Base-by-base conservation (phyloP, 257 asterid genomes). In the Capsicum rhomboideum region DNA sequence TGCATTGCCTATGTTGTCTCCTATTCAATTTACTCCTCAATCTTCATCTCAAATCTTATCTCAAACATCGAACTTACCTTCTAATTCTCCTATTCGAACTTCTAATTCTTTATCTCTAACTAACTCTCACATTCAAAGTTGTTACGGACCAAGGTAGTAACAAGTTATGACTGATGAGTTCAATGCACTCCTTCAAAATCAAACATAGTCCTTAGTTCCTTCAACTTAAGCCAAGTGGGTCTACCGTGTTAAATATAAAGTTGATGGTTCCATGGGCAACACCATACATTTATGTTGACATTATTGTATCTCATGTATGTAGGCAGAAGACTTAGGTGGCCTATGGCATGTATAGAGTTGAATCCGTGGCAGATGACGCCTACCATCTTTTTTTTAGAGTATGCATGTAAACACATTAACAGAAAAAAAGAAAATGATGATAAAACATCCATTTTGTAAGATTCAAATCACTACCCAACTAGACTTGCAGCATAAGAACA, bases 391-490 rank as follows among this genome's bases (percentile, higher is more conserved):
- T 37, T 68, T 68, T 68, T 4, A 10, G 71, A 79, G 82, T 55
- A 78, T 16, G 50, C 63, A 23, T 71, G 59, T 85, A 49, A 83
- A 37, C 66, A 50, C 23, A 77, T 59, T 44, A 52, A 63, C 87
- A 66, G 9, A 34, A 21, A 67, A 82, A 84, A 56, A 83, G 31
- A 77, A 84, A 71, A 84, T 26, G 50, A 13, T 42, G 34, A 61
- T 84, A 80, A 84, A 78, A 69, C 59, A 49, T 63, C 46, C 54
- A 68, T 68, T 84, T 82, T 78, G 63, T n/a, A 40, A 66, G 52
- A 52, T 7, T 31, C 21, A 69, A 16, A 42, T 74, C 40, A 55
- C 8, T 21, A 63, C 13, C 40, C 52, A 84, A 52, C 69, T 56
- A 63, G 9, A 79, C 26, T 82, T 85, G 81, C 82, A 82, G 84